Base-by-base conservation (phyloP, 352 stramenopile species). In the Phytophthora cryptogea region DNA sequence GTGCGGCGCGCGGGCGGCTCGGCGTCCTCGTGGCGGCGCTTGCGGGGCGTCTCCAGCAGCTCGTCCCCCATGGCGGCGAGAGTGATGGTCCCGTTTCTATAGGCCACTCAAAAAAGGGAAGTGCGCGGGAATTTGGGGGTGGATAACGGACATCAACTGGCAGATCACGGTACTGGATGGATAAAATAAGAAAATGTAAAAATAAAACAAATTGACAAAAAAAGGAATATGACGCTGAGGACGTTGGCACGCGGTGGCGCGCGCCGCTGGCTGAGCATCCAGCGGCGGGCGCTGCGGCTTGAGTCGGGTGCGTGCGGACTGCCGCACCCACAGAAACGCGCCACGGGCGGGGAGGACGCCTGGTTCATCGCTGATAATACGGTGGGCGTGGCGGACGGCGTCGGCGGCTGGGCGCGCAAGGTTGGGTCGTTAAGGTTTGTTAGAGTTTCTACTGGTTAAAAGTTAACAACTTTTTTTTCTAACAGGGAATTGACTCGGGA, bases 401-500 rank as follows among this genome's bases (percentile, higher is more conserved):
- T 96, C 8, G 88, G 88, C 9, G 86, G 87, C 32, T 96, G 88
- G 88, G 85, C 80, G 17, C 80, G 82, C 55, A 94, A 94, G 75
- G 86, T 91, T 51, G 20, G 28, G 20, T 23, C 20, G 20, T 23
- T 23, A 23, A 17, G 23, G 42, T 35, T 28, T 11, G 31, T 14
- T 14, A 36, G 2, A 2, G 4, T 8, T 11, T 8, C 13, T 36
- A 36, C 13, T n/a, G n/a, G n/a, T n/a, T n/a, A n/a, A n/a, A n/a
- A n/a, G n/a, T n/a, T n/a, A n/a, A n/a, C n/a, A n/a, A n/a, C n/a
- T n/a, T 5, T 42, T 26, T 27, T 42, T n/a, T 39, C 2, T 16
- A 1, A 30, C 27, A 92, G 83, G 88, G 87, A 20, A 81, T 96
- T 39, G 88, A 96, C 62, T 88, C 88, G 51, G 88, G 88, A 26